Evolutionary conservation across 192 early-diverging fungal genomes (phyloP).

Genomic region (Coemansia sp.): DNA sequence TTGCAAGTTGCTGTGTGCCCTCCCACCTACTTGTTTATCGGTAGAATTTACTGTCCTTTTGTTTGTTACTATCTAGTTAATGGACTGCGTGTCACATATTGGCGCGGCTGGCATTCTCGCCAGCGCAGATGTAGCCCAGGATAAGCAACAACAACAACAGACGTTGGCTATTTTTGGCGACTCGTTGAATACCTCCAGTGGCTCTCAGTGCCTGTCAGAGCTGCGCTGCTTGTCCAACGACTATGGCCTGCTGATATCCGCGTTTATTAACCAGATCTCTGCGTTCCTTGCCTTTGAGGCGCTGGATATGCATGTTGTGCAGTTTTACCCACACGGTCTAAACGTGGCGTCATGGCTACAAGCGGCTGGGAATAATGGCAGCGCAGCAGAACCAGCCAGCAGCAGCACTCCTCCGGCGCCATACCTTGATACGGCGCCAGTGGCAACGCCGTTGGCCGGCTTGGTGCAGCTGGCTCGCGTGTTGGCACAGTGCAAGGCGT

Average conservation of each 20-base stretch:
- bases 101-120: too few species aligned
- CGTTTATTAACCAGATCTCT: constrained; percentile 67
- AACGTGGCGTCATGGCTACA: constrained; percentile 73
- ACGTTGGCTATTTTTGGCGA: constrained; percentile 85
- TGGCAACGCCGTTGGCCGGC: constrained; percentile 78
- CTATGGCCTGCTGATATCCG: constrained; percentile 61
- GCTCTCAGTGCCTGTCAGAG: constrained; percentile 65
- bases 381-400: too few species aligned
- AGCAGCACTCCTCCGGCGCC: constrained; percentile 69
- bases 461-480: constrained; percentile 82
- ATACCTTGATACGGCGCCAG: constrained; percentile 67
- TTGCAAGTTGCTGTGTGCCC: too few species aligned
- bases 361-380: constrained; percentile 51
- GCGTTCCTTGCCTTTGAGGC: constrained; percentile 58
- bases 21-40: too few species aligned
- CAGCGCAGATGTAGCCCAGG: too few species aligned
- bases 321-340: constrained; percentile 62
- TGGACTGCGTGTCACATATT: too few species aligned
- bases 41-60: too few species aligned
- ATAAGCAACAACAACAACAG: not conserved
- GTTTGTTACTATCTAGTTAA: too few species aligned
- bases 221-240: constrained; percentile 60
- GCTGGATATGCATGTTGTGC: constrained; percentile 52
- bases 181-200: constrained; percentile 68
- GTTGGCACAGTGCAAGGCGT: constrained; percentile 64